Base-by-base conservation (phyloP, 192 early-diverging fungal genomes). In the Diversispora epigaea region DNA sequence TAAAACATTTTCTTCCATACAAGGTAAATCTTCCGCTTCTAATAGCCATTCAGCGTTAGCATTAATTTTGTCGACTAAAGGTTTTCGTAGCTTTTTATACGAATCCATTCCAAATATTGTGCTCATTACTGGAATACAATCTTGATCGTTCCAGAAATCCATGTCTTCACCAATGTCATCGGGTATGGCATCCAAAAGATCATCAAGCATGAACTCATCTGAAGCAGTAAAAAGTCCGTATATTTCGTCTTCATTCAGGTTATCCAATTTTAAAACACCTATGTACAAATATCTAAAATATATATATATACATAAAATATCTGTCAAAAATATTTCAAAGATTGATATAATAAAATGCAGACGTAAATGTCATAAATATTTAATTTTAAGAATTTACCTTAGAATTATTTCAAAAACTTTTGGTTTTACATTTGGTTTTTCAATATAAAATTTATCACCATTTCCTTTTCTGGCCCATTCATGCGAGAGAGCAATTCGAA, bases 381-480 rank as follows among this genome's bases (percentile, higher is more conserved):
- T 56, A 32, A 32, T 14, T 14, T 17, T 62, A 39, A 39, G 11
- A 39, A 7, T 43, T 19, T 69, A 69, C 67, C 67, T 47, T n/a
- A 69, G 25, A 17, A 69, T 69, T 49, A 39, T 69, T 17, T 69
- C 22, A 69, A 69, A 69, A 4, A 69, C 46, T 14, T 49, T 12
- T 6, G 67, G 67, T 6, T 10, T 69, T 14, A 69, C 32, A 39
- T 69, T 69, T 69, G 67, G 67, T 54, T 69, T 69, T 22, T 69
- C 49, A 39, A 69, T 52, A 10, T 17, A n/a, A 39, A 50, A 69
- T 49, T 49, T 14, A 69, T 54, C 67, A 21, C 22, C 22, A 43
- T 69, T 32, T 1, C 2, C 67, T 69, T 69, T 69, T 54, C 49
- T 69, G 15, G 67, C 67, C 67, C 67, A 69, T 52, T 47, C 49